Evolutionary conservation across 371 early-diverging fungal genomes (phyloP), one percentile per base, ranked within the genome.

Genomic region (Cokeromyces recurvatus): DNA sequence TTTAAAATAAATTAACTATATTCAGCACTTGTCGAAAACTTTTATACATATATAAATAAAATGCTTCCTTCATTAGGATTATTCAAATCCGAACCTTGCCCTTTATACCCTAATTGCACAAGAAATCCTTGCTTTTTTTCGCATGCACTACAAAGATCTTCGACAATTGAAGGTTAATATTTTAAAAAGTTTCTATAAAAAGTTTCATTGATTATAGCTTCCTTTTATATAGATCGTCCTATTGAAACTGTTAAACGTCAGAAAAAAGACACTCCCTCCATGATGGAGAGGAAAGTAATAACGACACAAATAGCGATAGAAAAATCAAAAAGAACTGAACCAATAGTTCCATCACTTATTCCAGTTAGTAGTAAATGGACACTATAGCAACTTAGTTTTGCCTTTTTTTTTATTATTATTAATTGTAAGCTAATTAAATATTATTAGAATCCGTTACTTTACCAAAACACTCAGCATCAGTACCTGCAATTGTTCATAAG

Each of bases 11-110:
- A n/a, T n/a, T n/a, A n/a, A n/a, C n/a, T n/a, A n/a, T n/a, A n/a
- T n/a, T n/a, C n/a, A n/a, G n/a, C n/a, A n/a, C n/a, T n/a, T n/a
- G n/a, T n/a, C n/a, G n/a, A n/a, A n/a, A n/a, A n/a, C n/a, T n/a
- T n/a, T n/a, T n/a, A n/a, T n/a, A n/a, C n/a, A n/a, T n/a, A n/a
- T n/a, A n/a, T 27, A 27, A 7, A 27, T 34, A 43, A 27, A 8
- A 71, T 71, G 72, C 43, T 71, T 27, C 72, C 66, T 31, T 54
- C 63, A 3, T 32, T 63, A 8, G 68, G 60, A 8, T 51, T 71
- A 27, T 71, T 71, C 37, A 57, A 57, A 31, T 46, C 50, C 2
- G 38, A 61, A 25, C 51, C 59, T 15, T 71, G 72, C 46, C 72
- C 72, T 22, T 10, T 48, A 0, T 62, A 57, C 38, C 68, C 67